Base-by-base conservation (phyloP, 2,329 filamentous ascomycete species). In the Botrytis squamosa region DNA sequence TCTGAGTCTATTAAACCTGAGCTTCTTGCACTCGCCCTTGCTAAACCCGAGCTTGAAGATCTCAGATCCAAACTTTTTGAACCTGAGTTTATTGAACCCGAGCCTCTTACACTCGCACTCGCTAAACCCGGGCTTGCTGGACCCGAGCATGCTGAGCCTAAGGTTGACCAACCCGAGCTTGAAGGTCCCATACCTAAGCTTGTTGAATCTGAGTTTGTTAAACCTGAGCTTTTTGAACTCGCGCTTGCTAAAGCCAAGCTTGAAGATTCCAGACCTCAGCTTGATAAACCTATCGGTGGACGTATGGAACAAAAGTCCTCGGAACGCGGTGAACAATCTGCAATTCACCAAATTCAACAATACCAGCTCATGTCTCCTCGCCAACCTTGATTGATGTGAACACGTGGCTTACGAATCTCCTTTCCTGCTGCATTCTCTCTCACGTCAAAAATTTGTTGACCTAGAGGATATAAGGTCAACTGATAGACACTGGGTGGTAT, bases 311-410 rank as follows among this genome's bases (percentile, higher is more conserved):
- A 12, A n/a, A 68, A 68, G 49, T n/a, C 49, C 10, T 33, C 49
- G 18, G 49, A 33, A 33, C 40, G n/a, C 40, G 38, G 18, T 42
- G 49, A 20, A 16, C 66, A 68, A 42, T 57, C 66, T 1, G 18
- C 52, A 9, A 42, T 42, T 9, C 49, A 40, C 18, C n/a, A 57
- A 42, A 57, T 68, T 33, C 49, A 57, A n/a, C 66, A 42, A 20
- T 68, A 57, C 36, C 66, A 68, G 49, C 46, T 68, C 10, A 33
- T 68, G 36, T 33, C 66, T 38, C 66, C 66, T 68, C 66, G 49
- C 10, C 66, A 68, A 25, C 36, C 49, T 22, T 57, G 16, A 18
- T n/a, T 14, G 44, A n/a, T 25, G 2, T 52, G 8, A 57, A 16
- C n/a, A 18, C 14, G 29, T 29, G 10, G 29, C 52, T 57, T 18